Percentiles rank a stretch among this genome's conserved stretches.
Conservation (phyloP, 1,139 yeast species). For the Blastobotrys serpentis region DNA sequence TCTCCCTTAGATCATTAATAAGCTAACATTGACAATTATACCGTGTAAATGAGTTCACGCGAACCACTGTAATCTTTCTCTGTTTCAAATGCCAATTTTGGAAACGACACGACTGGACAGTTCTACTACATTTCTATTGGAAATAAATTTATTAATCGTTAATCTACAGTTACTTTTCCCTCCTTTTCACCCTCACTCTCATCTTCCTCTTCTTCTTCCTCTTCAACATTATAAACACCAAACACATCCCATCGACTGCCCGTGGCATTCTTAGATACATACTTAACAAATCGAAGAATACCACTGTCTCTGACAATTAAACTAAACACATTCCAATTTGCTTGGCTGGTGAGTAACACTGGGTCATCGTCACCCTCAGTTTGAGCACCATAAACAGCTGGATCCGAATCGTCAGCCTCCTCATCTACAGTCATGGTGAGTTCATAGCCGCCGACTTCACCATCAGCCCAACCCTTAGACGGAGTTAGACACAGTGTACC, state of each 20-base stretch:
- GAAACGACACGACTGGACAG: no score
- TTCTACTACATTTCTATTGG: no score
- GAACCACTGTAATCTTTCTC: no score
- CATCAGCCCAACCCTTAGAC: constrained; percentile 77
- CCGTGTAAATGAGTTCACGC: no score
- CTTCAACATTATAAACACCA: constrained; percentile 73
- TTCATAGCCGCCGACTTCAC: constrained; percentile 93
- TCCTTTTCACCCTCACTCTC: no score
- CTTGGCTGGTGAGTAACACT: constrained; percentile 75
- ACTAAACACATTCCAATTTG: constrained; percentile 78
- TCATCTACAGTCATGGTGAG: constrained; percentile 55
- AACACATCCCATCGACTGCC: constrained; percentile 93
- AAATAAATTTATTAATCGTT: no score
- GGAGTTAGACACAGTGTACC: constrained; percentile 82
- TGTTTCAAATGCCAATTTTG: no score
- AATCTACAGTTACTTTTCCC: no score
- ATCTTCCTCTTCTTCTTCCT: constrained; percentile 42
- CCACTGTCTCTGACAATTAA: constrained; percentile 80
- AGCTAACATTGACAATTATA: no score
- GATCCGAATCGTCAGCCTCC: constrained; percentile 30
- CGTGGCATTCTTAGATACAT: constrained; percentile 81
- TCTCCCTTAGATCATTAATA: no score
- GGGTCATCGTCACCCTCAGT: constrained; percentile 64
- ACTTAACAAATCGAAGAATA: constrained; percentile 86
- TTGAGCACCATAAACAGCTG: constrained; percentile 43